Evolutionary conservation across 2,329 filamentous ascomycete genomes (phyloP).

Genomic region (Colletotrichum kahawae): DNA sequence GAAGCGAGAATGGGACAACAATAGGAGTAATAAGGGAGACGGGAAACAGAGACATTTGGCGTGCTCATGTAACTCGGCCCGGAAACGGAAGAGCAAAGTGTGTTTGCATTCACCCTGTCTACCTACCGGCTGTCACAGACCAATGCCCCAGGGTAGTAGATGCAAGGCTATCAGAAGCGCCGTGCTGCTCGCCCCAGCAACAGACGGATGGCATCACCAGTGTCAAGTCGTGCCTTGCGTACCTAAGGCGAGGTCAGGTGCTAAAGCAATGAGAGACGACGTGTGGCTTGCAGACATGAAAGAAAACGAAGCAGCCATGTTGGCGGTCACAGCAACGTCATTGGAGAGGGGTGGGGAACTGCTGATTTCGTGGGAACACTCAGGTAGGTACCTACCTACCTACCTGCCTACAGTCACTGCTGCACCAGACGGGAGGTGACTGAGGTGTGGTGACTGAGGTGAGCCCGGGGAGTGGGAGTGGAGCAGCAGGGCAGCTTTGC

Average conservation of each 20-base stretch:
- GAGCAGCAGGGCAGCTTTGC: background rate
- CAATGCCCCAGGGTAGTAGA: background rate
- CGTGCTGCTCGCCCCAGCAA: background rate
- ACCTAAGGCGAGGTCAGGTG: background rate
- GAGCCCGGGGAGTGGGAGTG: background rate
- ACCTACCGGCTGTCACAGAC: background rate
- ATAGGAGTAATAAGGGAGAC: background rate
- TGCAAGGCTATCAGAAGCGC: background rate
- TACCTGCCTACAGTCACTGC: background rate
- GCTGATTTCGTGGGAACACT: background rate
- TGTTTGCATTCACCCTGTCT: background rate
- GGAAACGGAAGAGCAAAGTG: background rate
- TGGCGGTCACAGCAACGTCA: slow-evolving; percentile 21
- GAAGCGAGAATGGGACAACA: background rate
- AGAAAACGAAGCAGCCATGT: background rate
- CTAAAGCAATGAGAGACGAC: background rate
- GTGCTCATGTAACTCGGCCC: background rate
- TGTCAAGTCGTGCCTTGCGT: background rate
- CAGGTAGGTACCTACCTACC: too few species aligned
- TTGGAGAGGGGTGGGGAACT: slow-evolving; percentile 9
- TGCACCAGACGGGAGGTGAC: background rate
- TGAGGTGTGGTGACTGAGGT: background rate
- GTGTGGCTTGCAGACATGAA: background rate
- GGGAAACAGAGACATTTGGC: background rate
- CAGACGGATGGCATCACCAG: background rate